phyloP scores from a whole-genome alignment of 345 rosid species.

The Hirschfeldia incana region DNA sequence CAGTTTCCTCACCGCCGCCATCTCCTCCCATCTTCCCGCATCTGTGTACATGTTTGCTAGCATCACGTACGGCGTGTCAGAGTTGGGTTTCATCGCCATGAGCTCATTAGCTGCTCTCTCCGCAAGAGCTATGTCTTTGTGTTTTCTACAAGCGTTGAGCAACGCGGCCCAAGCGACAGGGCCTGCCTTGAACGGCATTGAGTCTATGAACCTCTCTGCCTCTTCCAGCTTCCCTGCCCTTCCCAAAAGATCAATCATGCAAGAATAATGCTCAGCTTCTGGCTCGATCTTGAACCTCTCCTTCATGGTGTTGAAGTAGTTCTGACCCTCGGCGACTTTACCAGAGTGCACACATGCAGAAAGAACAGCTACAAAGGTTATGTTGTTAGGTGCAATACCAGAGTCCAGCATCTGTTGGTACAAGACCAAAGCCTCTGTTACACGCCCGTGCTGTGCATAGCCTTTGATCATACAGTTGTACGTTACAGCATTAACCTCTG shows the following conservation, averaged over 20 bases:
- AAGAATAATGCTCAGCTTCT: conserved; percentile 82
- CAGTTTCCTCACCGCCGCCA: conserved; percentile 59
- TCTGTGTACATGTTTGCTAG: conserved; percentile 74
- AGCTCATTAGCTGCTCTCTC: conserved; percentile 67
- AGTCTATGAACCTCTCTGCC: conserved; percentile 72
- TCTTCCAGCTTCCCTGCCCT: conserved; percentile 77
- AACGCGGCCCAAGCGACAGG: conserved; percentile 75
- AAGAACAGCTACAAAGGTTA: conserved; percentile 83
- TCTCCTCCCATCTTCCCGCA: conserved; percentile 73
- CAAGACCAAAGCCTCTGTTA: conserved; percentile 54
- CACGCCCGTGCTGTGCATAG: conserved; percentile 77
- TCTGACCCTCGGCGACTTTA: conserved; percentile 61
- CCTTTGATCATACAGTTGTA: conserved; percentile 80
- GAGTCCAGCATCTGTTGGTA: conserved; percentile 64
- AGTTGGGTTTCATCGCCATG: conserved; percentile 62
- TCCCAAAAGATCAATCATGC: conserved; percentile 86
- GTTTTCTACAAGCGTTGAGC: conserved; percentile 78
- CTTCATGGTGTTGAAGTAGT: conserved; percentile 67
- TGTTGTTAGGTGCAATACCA: conserved; percentile 56
- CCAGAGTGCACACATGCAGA: conserved; percentile 85
- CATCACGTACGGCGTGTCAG: conserved; percentile 82
- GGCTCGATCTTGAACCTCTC: conserved; percentile 69
- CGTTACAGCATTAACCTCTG: conserved; percentile 60
- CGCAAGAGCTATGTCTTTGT: conserved; percentile 67
- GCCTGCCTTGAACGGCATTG: conserved; percentile 71